Evolutionary conservation across 75 land plant species (phyloP).

Genomic region (Picea glauca): DNA sequence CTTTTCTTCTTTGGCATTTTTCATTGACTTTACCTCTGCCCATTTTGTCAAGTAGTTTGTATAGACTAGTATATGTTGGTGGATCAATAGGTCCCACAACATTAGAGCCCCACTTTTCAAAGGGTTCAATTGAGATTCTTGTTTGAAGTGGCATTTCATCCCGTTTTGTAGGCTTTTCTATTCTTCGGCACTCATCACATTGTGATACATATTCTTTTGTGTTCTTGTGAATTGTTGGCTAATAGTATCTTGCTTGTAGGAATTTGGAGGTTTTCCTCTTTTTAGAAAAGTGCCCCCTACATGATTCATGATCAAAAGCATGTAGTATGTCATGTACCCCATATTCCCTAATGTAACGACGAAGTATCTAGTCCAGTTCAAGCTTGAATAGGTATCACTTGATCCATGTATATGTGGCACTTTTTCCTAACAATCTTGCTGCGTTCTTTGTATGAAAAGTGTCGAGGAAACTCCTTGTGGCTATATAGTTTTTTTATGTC

Average conservation of each 20-base stretch:
- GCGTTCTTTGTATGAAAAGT: background rate
- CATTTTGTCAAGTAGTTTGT: background rate
- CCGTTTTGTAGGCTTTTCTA: background rate
- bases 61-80: background rate
- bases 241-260: background rate
- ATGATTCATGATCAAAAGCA: background rate
- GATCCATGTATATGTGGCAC: background rate
- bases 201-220: background rate
- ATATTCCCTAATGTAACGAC: background rate
- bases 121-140: background rate
- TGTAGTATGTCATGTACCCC: background rate
- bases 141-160: background rate
- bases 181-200: background rate
- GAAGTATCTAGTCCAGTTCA: background rate
- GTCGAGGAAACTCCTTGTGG: background rate
- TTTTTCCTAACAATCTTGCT: background rate
- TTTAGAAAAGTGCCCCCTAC: background rate
- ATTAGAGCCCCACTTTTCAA: background rate
- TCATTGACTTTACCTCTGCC: background rate
- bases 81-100: background rate
- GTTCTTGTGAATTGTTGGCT: background rate
- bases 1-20: background rate
- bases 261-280: background rate
- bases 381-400: background rate
- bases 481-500: background rate